Base-by-base conservation (phyloP, 768 basidiomycete species). In the Lactifluus echinatus region DNA sequence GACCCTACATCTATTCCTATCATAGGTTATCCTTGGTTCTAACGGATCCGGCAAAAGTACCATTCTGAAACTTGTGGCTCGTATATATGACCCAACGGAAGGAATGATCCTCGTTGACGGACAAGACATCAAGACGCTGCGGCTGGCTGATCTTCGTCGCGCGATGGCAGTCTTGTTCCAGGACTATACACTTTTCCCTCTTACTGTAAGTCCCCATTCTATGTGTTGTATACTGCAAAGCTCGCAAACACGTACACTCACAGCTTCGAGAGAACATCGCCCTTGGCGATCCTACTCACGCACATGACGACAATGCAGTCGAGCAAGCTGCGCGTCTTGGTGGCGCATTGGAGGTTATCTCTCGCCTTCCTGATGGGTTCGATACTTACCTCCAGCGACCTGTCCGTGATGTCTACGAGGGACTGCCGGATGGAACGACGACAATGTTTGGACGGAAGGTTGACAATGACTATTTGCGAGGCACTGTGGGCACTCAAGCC, bases 11-110 rank as follows among this genome's bases (percentile, higher is more conserved):
- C 21, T 21, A 4, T 6, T 6, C 11, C 11, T 1, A 8, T 39
- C 10, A 21, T 40, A 88, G 86, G 77, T 89, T 47, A 84, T 91
- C 44, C 84, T 91, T 2, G 89, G 89, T 11, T 75, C 75, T 28
- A 91, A 91, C 59, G 89, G 89, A 7, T 87, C 84, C 0, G 88
- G 74, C 3, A 91, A 91, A 71, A 87, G 84, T 67, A 90, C 88
- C 1, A 79, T 90, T 47, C 70, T 91, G 39, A 91, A 90, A 66
- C 74, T 91, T 42, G 76, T 87, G 24, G 70, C 81, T 31, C 80
- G 89, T 19, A 66, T 90, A 26, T 88, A 89, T 60, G 87, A 90
- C 63, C 76, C 81, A 0, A 71, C 71, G 2, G 83, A 85, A 53
- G 89, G 89, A 23, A 70, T 74, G 45, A 89, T 91, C 43, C 68